These are phyloP conservation scores for Neodidymelliopsis sp. DNA, from an alignment of 2,329 filamentous ascomycete genomes.

Conservation along the genomic window DNA sequence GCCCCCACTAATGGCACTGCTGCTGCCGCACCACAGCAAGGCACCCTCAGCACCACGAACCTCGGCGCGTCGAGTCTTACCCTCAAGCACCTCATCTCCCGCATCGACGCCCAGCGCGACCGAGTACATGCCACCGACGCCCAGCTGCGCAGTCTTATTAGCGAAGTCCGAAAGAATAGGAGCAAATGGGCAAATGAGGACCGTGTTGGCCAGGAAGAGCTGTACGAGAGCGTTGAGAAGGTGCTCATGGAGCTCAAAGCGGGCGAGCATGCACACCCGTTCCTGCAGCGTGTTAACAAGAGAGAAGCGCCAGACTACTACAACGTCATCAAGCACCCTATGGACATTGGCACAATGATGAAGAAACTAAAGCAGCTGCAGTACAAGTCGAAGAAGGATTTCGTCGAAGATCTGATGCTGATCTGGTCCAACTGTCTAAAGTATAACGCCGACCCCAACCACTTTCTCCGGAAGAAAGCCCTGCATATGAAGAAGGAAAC, in stretches of 20 bases:
- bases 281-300: conserved; percentile 93
- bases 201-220: conserved; percentile 94
- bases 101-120: conserved; percentile 91
- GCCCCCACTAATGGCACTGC: conserved; percentile 60
- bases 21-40: conserved; percentile 70
- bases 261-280: conserved; percentile 96
- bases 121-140: conserved; percentile 91
- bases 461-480: conserved; percentile 89
- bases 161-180: conserved; percentile 95
- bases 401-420: conserved; percentile 89
- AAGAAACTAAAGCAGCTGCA: conserved; percentile 83
- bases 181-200: conserved; percentile 99
- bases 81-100: conserved; percentile 93
- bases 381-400: conserved; percentile 81
- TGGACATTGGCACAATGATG: conserved; percentile 98
- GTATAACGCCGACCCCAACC: conserved; percentile 90
- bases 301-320: conserved; percentile 97
- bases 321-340: conserved; percentile 90
- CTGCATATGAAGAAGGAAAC: conserved; percentile 97
- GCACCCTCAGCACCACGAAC: conserved; percentile 91
- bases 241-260: conserved; percentile 97
- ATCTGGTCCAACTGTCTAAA: conserved; percentile 98
- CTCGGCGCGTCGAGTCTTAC: conserved; percentile 95
- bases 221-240: conserved; percentile 96
- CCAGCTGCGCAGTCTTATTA: conserved; percentile 90